A percentile compares a stretch with the other conserved stretches of the same genome.
phyloP scores from a whole-genome alignment of 192 early-diverging fungal genomes.

The Rhizoclosmatium globosum region DNA sequence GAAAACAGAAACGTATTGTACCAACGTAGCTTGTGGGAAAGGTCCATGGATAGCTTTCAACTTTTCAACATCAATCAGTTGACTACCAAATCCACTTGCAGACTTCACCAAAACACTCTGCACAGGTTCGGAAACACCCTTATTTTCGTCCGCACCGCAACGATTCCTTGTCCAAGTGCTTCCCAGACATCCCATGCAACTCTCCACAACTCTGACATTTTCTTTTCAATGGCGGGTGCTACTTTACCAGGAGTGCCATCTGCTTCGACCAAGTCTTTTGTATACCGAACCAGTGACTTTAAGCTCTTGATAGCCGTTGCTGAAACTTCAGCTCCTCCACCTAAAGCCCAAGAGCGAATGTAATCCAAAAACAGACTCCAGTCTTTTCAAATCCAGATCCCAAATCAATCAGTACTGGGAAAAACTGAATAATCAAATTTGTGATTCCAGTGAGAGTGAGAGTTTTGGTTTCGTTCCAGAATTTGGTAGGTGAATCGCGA shows the following conservation, averaged over 20 bases:
- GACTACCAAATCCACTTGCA: slow-evolving; percentile 38
- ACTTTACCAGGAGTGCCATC: slow-evolving; percentile 30
- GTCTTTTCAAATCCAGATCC: slow-evolving; percentile 70
- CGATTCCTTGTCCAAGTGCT: slow-evolving; percentile 73
- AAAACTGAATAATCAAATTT: slow-evolving; percentile 72
- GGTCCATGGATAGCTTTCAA: slow-evolving; percentile 47
- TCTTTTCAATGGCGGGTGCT: slow-evolving; percentile 34
- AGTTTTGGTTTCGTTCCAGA: slow-evolving; percentile 92
- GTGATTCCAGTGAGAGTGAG: slow-evolving; percentile 76
- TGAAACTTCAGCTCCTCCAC: slow-evolving; percentile 78
- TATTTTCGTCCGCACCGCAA: slow-evolving; percentile 49
- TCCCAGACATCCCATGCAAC: slow-evolving; percentile 76
- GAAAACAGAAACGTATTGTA: slow-evolving; percentile 68
- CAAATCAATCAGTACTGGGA: slow-evolving; percentile 65
- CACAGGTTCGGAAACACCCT: background rate
- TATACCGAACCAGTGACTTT: slow-evolving; percentile 63
- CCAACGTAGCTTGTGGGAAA: slow-evolving; percentile 80
- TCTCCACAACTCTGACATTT: slow-evolving; percentile 62
- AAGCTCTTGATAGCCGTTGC: slow-evolving; percentile 78
- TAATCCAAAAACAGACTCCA: slow-evolving; percentile 78
- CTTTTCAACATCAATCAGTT: slow-evolving; percentile 27
- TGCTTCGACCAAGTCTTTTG: slow-evolving; percentile 41
- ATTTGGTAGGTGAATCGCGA: slow-evolving; percentile 71
- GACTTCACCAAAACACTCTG: slow-evolving; percentile 27
- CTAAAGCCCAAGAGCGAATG: slow-evolving; percentile 72